Evolutionary conservation across 768 basidiomycete species (phyloP), one percentile per base, ranked within the genome.

Genomic region (Leccinum aurantiacum): DNA sequence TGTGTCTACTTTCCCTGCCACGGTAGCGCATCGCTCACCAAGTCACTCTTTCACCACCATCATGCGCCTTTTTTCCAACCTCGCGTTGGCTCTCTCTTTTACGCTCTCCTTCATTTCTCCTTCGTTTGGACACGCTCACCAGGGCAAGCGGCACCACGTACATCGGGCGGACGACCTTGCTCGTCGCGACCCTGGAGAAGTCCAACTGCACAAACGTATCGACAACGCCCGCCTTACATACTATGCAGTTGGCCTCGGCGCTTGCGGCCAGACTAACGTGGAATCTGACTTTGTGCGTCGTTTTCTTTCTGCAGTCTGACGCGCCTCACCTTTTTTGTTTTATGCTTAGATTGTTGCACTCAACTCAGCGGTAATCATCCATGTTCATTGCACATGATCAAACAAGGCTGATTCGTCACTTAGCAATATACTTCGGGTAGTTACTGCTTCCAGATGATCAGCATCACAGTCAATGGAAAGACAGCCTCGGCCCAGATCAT

Each of bases 381-480:
- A 7, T 29, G 13, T 3, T 24, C 24, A 8, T 4, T 48, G 10
- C 27, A 44, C 47, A 37, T 47, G 46, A 19, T 15, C 37, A 6
- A 9, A 46, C 33, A 17, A 6, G 5, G 25, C 53, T 66, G n/a
- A 71, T 47, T 19, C 29, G 10, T 22, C 13, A 46, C 41, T 51
- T 67, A 87, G 85, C 83, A 88, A 82, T 90, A 73, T 74, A 78
- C 74, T 33, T 64, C 71, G 41, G 79, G 79, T n/a, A 66, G 76
- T 54, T 74, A 83, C 63, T 93, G 91, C 67, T 82, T 75, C 71
- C 76, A 87, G 74, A 72, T 59, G 57, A 86, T 93, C 65, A 84
- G 80, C 24, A 86, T 93, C 65, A 75, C 76, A 3, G 82, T 76
- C 69, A 76, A 78, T 44, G 90, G 90, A 51, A 84, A 84, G 71